Evolutionary conservation across 305 asterid species (phyloP), one percentile per base, ranked within the genome.

Genomic region (Fraxinus platypoda): DNA sequence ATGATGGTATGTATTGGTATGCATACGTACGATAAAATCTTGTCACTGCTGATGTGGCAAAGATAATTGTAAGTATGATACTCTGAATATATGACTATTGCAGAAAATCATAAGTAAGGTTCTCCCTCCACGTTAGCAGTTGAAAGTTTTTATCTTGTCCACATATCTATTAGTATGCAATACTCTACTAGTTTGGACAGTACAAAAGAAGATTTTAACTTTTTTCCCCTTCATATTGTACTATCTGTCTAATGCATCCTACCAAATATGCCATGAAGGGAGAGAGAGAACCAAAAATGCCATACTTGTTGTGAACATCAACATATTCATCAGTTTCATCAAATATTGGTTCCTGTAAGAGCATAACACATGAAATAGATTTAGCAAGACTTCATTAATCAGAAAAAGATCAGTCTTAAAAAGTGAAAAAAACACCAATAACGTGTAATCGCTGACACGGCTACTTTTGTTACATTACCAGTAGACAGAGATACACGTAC

Each of bases 261-360:
- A 59, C 28, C 70, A 59, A 21, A 25, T 21, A 64, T 5, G 23
- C 8, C 21, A 52, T 4, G 30, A 59, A 8, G 30, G 7, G 8
- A 2, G n/a, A 21, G 31, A 21, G 28, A 11, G 9, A 41, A 13
- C 2, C 7, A 17, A 23, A 11, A 21, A 35, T 19, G 62, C 0
- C 57, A 41, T 6, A 84, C 91, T 83, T 86, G 86, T 89, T 90
- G 76, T 93, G 94, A 79, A 91, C 87, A 73, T 91, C 97, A 66
- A 93, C 90, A 73, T 93, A 91, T 59, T 90, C 98, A 43, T 94
- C 94, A 0, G 95, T 94, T 85, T 94, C 98, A 79, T 94, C 98
- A n/a, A 80, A 87, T 81, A 92, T 94, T 74, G 87, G 94, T 79
- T 89, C 98, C 95, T 92, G 41, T 43, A 72, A 34, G 78, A 49